These are phyloP conservation scores for Tricholoma sp. DNA, from an alignment of 768 basidiomycete species.

Conservation along the genomic window DNA sequence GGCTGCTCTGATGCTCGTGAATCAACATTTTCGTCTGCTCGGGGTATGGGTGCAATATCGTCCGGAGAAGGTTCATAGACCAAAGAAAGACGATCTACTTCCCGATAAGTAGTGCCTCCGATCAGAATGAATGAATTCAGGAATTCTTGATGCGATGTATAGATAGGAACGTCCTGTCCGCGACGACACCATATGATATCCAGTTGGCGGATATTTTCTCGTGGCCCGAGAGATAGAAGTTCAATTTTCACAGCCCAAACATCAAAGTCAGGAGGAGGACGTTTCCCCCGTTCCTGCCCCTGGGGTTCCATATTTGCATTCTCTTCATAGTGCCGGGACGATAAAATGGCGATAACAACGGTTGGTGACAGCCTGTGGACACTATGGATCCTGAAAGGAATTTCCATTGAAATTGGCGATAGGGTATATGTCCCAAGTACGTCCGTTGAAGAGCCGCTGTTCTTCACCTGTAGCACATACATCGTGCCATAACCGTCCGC, in stretches of 20 bases:
- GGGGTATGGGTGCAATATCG: constrained; percentile 68
- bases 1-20: constrained; percentile 25
- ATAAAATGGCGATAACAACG: constrained; percentile 45
- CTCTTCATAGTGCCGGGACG: constrained; percentile 46
- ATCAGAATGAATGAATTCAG: constrained; percentile 49
- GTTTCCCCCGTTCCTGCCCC: constrained; percentile 20
- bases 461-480: constrained; percentile 49
- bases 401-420: constrained; percentile 32
- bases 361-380: constrained; percentile 31
- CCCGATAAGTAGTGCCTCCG: constrained; percentile 52
- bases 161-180: constrained; percentile 67
- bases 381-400: constrained; percentile 28
- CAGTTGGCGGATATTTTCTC: constrained; percentile 31
- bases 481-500: constrained; percentile 69
- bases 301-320: constrained; percentile 13
- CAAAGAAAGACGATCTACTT: constrained; percentile 26
- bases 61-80: constrained; percentile 56
- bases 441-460: constrained; percentile 32
- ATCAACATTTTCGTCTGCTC: constrained; percentile 53
- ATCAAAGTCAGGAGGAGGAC: constrained; percentile 46
- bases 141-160: constrained; percentile 41
- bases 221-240: constrained; percentile 31
- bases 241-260: constrained; percentile 56
- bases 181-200: constrained; percentile 65
- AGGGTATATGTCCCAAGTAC: constrained; percentile 53